Evolutionary conservation across 106 monocot genomes (phyloP), one percentile per base, ranked within the genome.

Genomic region (Phalaenopsis aphrodite): DNA sequence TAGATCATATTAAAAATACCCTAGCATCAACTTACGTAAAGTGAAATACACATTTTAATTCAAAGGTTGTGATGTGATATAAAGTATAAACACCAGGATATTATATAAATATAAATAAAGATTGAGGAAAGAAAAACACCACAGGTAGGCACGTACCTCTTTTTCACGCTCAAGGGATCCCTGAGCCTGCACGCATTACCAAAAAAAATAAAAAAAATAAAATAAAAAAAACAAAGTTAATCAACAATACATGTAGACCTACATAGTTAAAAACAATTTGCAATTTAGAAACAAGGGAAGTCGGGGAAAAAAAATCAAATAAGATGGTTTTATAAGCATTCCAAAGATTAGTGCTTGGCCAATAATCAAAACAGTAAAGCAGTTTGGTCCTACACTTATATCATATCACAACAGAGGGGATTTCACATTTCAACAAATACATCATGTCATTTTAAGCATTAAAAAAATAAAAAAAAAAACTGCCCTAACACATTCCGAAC

Each of bases 101-200:
- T 45, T 45, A 45, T 45, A 45, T 45, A 6, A 45, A 6, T 45
- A 45, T 4, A 45, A 45, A 45, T 45, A 45, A 45, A 45, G 43
- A 45, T 4, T 4, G 6, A 45, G 6, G 6, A 1, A 45, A 45
- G 5, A 45, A 45, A 45, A 49, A 11, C n/a, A 21, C 4, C 4
- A 61, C 21, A 74, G 21, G 76, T 48, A 16, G 14, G 24, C 57
- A 1, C 14, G 30, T 87, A 95, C 94, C 94, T 95, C 91, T 77
- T 90, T 89, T 79, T 91, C 94, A 49, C 87, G 84, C 47, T 87
- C 94, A 75, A 85, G 80, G 41, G 88, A 87, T 66, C 85, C 88
- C 57, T 90, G 85, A 81, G 86, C 88, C 92, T 95, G 87, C 84
- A 90, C 23, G 30, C 14, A 84, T 67, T 9, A 72, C 38, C 30